phyloP scores from a whole-genome alignment of 495 filamentous ascomycete species.

The Penicillium crystallinum region DNA sequence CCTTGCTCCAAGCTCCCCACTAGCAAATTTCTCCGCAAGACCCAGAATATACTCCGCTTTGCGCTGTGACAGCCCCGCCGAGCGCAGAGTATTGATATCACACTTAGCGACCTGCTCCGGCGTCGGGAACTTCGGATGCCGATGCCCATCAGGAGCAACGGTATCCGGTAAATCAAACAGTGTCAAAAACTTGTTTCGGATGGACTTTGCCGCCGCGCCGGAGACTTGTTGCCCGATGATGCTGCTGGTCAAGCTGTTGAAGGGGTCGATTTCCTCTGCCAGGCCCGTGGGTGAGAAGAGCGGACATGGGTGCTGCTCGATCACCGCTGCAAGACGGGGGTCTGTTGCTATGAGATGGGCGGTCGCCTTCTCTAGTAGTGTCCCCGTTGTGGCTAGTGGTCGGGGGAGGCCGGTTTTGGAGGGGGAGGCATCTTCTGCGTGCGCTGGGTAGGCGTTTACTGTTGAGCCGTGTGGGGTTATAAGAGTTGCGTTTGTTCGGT shows the following conservation, averaged over 20 bases:
- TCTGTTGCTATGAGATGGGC: conserved; percentile 75
- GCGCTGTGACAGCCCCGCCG: conserved; percentile 81
- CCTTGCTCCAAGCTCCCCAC: conserved; percentile 65
- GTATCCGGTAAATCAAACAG: conserved; percentile 53
- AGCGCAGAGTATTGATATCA: conserved; percentile 60
- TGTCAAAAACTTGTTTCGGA: conserved; percentile 76
- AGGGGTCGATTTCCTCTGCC: conserved; percentile 80
- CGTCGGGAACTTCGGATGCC: conserved; percentile 58
- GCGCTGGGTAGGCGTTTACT: conserved; percentile 51
- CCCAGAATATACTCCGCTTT: conserved; percentile 94
- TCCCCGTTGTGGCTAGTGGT: conserved; percentile 60
- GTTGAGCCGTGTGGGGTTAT: conserved; percentile 73
- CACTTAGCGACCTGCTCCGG: conserved; percentile 63
- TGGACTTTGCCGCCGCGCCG: conserved; percentile 81
- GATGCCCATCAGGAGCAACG: conserved; percentile 10
- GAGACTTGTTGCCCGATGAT: conserved; percentile 97
- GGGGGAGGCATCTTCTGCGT: conserved; percentile 48
- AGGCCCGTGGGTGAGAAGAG: conserved; percentile 80
- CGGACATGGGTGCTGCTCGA: conserved; percentile 69
- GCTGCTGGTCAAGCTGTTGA: conserved; percentile 70
- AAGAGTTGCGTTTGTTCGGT: conserved; percentile 69
- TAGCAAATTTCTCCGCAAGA: conserved; percentile 72
- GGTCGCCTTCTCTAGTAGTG: conserved; percentile 70
- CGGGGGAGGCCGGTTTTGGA: conserved; percentile 49
- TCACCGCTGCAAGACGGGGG: conserved; percentile 63